Base-by-base conservation (phyloP, 2,329 filamentous ascomycete genomes). In the Paracoccidioides lutzii region DNA sequence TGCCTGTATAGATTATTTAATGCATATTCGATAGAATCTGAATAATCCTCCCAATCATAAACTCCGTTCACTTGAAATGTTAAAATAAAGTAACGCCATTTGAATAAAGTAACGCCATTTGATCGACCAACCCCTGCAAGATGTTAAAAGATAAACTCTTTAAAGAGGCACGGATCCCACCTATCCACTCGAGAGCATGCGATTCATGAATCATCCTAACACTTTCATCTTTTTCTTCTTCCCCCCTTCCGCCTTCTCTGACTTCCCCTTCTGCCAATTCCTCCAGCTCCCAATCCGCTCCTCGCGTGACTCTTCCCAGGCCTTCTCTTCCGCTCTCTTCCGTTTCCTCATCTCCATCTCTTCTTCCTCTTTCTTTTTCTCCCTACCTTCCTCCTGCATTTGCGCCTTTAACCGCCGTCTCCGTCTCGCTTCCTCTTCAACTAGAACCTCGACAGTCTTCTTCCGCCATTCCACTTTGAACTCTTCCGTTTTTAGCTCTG, bases 341-440 rank as follows among this genome's bases (percentile, higher is more conserved):
- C 87, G 80, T 75, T 90, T 91, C 65, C 88, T 77, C 62, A 80
- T 81, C 65, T 91, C 89, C 8, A 87, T 59, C 73, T 96, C 91
- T 63, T 90, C 87, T 28, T 98, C 93, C 65, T 84, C 84, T 69
- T 86, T 87, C 67, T 83, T 82, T 78, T 94, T 84, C 75, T 93
- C 85, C 55, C 93, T 79, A 5, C 93, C 93, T 71, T 98, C 91
- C 71, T 98, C 93, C 72, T 95, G 89, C 84, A 98, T 86, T 76
- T 93, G 87, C 43, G 88, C 93, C 75, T 95, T 94, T 69, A 91
- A 72, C 78, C 95, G 90, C 62, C 90, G 81, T 58, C 88, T 79
- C 55, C 89, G 79, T 53, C 93, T 81, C 65, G 90, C 81, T 75
- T 97, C 93, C 68, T 94, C 91, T 66, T 98, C 93, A 65, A 96